These are phyloP conservation scores for Aspergillus quadrilineatus DNA, from an alignment of 2,329 filamentous ascomycete genomes.

Conservation along the genomic window DNA sequence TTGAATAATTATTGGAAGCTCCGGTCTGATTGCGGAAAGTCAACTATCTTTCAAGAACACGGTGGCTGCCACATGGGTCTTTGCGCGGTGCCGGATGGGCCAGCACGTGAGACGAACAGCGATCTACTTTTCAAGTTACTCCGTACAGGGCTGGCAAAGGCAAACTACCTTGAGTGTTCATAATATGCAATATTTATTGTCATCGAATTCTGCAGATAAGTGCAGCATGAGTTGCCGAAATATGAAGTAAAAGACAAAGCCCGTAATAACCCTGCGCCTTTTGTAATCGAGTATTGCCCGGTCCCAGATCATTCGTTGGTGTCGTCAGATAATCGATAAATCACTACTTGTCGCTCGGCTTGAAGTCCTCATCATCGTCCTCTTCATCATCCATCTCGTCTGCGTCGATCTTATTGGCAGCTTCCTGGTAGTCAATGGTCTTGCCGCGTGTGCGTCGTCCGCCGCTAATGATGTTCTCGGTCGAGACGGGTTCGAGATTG, in stretches of 20 bases:
- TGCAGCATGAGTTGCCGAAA: background rate
- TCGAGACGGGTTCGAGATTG: constrained; percentile 87
- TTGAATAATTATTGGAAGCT: background rate
- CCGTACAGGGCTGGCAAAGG: background rate
- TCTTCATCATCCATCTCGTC: constrained; percentile 60
- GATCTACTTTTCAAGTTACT: background rate
- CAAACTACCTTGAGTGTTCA: background rate
- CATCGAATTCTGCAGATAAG: constrained; percentile 1
- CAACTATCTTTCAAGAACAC: constrained; percentile 10
- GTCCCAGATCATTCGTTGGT: constrained; percentile 16
- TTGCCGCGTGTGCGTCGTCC: constrained; percentile 86
- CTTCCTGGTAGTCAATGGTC: constrained; percentile 90
- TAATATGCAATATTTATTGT: constrained; percentile 3
- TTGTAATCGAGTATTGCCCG: constrained; percentile 18
- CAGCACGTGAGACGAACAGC: constrained; percentile 8
- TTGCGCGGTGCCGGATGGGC: constrained; percentile 18
- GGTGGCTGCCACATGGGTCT: constrained; percentile 17
- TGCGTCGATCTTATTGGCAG: constrained; percentile 75
- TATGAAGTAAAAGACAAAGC: constrained; percentile 10
- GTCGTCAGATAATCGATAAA: constrained; percentile 23
- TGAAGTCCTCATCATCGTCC: constrained; percentile 47
- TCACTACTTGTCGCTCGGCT: constrained; percentile 38
- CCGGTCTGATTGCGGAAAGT: constrained; percentile 3
- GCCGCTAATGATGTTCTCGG: constrained; percentile 77
- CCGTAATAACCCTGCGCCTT: constrained; percentile 24